Evolutionary conservation across 495 filamentous ascomycete genomes (phyloP).

Genomic region (Talaromyces stipitatus): DNA sequence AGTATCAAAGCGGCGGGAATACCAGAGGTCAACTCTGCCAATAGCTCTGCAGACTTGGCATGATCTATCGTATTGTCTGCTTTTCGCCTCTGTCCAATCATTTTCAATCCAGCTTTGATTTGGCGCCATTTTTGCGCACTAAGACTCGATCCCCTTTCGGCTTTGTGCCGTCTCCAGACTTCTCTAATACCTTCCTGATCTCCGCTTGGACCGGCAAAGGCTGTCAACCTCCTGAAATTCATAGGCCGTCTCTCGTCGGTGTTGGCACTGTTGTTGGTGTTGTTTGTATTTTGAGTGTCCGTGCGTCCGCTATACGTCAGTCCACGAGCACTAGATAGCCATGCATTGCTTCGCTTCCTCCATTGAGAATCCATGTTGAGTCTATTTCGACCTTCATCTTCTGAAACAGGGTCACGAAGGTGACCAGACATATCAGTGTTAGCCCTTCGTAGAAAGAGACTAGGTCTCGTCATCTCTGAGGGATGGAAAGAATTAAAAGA

Average conservation of each 20-base stretch:
- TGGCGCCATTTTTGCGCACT: conserved; percentile 81
- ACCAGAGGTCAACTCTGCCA: conserved; percentile 89
- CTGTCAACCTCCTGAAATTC: conserved; percentile 68
- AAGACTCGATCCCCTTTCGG: conserved; percentile 60
- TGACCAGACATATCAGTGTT: conserved; percentile 59
- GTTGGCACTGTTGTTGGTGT: conserved; percentile 29
- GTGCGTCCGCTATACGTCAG: conserved; percentile 44
- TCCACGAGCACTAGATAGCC: conserved; percentile 48
- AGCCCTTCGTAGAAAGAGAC: conserved; percentile 56
- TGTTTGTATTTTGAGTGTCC: conserved; percentile 18
- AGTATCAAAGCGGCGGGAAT: conserved; percentile 87
- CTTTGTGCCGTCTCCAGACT: conserved; percentile 46
- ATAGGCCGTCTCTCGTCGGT: conserved; percentile 54
- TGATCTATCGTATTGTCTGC: conserved; percentile 80
- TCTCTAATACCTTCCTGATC: conserved; percentile 38
- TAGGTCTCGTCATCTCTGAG: conserved; percentile 39
- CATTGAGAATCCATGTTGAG: conserved; percentile 52
- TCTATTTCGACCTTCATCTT: conserved; percentile 79
- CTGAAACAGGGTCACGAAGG: conserved; percentile 67
- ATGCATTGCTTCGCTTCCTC: conserved; percentile 46
- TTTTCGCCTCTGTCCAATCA: conserved; percentile 71
- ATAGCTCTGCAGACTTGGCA: conserved; percentile 89
- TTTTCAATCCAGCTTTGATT: conserved; percentile 75
- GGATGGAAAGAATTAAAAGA: conserved; percentile 39
- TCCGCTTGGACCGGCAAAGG: conserved; percentile 55